Conservation (phyloP, 805 yeast species). For the Wickerhamiella domercqiae region DNA sequence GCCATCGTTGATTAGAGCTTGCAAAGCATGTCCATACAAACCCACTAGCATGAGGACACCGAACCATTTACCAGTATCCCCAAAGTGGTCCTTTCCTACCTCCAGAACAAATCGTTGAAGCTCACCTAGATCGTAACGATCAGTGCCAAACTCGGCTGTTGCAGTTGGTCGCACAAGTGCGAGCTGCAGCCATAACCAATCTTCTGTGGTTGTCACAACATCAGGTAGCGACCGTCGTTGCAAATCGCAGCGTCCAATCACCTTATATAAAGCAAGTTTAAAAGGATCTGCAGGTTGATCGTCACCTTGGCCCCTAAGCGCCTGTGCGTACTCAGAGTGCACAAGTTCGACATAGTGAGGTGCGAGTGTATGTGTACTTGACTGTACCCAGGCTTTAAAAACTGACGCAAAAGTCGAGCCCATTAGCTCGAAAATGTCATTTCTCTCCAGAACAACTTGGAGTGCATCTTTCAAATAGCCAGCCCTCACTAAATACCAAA, state of each 20-base stretch:
- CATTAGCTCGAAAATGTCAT: conserved; percentile 61
- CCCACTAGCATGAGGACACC: conserved; percentile 65
- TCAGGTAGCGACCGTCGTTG: conserved; percentile 42
- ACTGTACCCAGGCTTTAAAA: conserved; percentile 51
- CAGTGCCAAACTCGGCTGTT: conserved; percentile 33
- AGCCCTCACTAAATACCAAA: conserved; percentile 71
- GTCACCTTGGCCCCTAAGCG: neutral
- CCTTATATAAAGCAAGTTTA: conserved; percentile 77
- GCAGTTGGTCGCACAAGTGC: conserved; percentile 40
- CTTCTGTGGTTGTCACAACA: conserved; percentile 72
- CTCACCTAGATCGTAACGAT: conserved; percentile 55
- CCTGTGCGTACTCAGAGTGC: conserved; percentile 64
- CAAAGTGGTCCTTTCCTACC: conserved; percentile 58
- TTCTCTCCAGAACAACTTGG: conserved; percentile 46
- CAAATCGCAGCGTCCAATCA: conserved; percentile 79
- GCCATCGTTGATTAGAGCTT: conserved; percentile 33
- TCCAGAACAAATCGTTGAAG: conserved; percentile 57
- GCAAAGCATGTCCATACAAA: conserved; percentile 64
- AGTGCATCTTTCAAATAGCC: conserved; percentile 72
- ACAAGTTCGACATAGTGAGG: conserved; percentile 53
- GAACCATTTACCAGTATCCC: conserved; percentile 43
- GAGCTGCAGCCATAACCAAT: conserved; percentile 93
- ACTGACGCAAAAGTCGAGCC: conserved; percentile 75
- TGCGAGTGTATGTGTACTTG: conserved; percentile 41
- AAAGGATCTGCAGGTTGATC: conserved; percentile 53